Conservation (phyloP, 1,139 yeast species). For the Scheffersomyces lignicola region DNA sequence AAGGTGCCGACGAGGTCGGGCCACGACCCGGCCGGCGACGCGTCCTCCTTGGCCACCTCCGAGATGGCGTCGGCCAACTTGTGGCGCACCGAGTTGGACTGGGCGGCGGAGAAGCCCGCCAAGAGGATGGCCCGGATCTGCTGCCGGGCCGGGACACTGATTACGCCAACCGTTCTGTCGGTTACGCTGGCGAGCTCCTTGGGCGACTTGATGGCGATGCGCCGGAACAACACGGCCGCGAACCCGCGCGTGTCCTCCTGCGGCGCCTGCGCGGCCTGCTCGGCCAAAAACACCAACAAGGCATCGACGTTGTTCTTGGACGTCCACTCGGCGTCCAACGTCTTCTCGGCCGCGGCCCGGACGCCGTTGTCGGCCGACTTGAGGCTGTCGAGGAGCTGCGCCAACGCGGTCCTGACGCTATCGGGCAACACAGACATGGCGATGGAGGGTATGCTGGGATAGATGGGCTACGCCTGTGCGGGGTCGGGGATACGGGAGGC, state of each 20-base stretch:
- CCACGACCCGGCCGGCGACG: slow-evolving; percentile 60
- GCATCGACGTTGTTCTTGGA: slow-evolving; percentile 61
- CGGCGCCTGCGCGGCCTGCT: slow-evolving; percentile 66
- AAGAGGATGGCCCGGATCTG: slow-evolving; percentile 69
- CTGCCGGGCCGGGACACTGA: slow-evolving; percentile 56
- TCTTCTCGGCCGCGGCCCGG: slow-evolving; percentile 77
- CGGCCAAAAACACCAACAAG: slow-evolving; percentile 76
- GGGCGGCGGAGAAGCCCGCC: slow-evolving; percentile 68
- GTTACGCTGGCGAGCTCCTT: slow-evolving; percentile 60
- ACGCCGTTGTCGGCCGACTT: slow-evolving; percentile 74
- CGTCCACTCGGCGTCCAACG: slow-evolving; percentile 76
- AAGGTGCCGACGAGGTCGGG: slow-evolving; percentile 74
- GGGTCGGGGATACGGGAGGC: too few relatives aligned
- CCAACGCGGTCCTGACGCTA: slow-evolving; percentile 57
- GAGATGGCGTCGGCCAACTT: slow-evolving; percentile 93
- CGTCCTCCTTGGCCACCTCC: slow-evolving; percentile 77
- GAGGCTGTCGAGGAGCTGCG: slow-evolving; percentile 63
- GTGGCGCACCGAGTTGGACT: slow-evolving; percentile 75
- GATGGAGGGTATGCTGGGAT: too few relatives aligned
- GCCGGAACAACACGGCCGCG: slow-evolving; percentile 84
- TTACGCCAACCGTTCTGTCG: slow-evolving; percentile 74
- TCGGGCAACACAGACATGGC: slow-evolving; percentile 61
- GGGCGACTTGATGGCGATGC: slow-evolving; percentile 80
- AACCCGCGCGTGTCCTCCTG: slow-evolving; percentile 60
- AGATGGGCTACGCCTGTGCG: too few relatives aligned